A percentile compares a stretch with the other conserved stretches of the same genome.
These are phyloP conservation scores for Adansonia madagascariensis DNA, from an alignment of 441 rosid genomes.

Conservation along the genomic window DNA sequence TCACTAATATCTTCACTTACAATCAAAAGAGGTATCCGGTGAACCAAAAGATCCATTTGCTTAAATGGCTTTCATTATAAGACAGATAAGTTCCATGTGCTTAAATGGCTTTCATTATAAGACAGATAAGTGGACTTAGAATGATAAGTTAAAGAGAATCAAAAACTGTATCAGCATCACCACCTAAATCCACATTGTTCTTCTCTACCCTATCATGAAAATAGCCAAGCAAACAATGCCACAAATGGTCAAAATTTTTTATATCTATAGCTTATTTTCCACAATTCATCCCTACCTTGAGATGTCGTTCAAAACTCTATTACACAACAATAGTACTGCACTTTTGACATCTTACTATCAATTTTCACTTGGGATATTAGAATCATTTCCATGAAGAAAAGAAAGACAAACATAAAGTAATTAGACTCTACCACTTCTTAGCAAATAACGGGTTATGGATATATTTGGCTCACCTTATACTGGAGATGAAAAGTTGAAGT, in stretches of 20 bases:
- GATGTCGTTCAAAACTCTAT: no score
- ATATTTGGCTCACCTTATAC: background rate
- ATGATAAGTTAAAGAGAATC: background rate
- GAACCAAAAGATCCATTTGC: background rate
- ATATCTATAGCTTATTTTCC: background rate
- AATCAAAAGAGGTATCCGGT: background rate
- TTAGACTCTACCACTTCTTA: slow-evolving; percentile 1
- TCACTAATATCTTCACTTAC: background rate
- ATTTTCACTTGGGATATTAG: background rate
- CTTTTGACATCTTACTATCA: background rate
- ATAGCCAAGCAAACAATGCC: background rate
- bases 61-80: background rate
- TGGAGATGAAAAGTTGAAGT: no score
- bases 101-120: background rate
- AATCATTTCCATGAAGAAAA: background rate
- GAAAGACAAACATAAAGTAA: background rate
- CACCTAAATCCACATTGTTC: background rate
- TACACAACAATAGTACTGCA: background rate
- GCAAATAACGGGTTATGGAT: background rate
- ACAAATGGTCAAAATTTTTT: background rate
- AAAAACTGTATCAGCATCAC: background rate
- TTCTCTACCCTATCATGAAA: background rate
- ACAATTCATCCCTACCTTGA: background rate
- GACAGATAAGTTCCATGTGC: background rate
- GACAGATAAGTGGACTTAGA: background rate